These are phyloP conservation scores for Mortierella hygrophila DNA, from an alignment of 192 early-diverging fungal genomes.

Conservation along the genomic window DNA sequence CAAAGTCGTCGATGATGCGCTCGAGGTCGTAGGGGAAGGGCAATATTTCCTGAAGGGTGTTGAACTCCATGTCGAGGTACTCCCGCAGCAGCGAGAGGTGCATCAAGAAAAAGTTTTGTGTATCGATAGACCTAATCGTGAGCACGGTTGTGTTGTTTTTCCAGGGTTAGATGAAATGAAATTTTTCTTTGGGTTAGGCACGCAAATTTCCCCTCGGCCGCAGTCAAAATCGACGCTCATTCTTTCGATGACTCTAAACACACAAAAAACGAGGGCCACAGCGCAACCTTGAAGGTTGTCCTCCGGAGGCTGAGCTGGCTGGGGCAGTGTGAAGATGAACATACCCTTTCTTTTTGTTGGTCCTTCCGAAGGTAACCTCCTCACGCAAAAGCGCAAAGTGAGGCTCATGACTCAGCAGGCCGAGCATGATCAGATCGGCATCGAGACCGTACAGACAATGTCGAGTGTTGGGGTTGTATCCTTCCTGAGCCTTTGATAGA, in stretches of 20 bases:
- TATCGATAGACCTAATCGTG: constrained; percentile 57
- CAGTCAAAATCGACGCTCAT: not conserved
- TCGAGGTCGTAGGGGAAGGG: constrained; percentile 86
- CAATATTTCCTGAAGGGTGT: constrained; percentile 63
- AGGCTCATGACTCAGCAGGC: constrained; percentile 95
- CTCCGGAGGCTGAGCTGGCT: not conserved
- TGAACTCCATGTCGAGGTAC: constrained; percentile 93
- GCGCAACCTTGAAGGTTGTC: not conserved
- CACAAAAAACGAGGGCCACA: not conserved
- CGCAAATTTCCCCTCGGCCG: not conserved
- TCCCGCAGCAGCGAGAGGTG: constrained; percentile 91
- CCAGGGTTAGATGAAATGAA: constrained; percentile 9
- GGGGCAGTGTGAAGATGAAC: not conserved
- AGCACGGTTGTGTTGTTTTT: not conserved
- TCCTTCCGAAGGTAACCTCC: constrained; percentile 86
- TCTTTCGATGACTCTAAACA: not conserved
- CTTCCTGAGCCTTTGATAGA: constrained; percentile 80
- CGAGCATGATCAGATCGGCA: constrained; percentile 98
- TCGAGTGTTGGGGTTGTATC: constrained; percentile 88
- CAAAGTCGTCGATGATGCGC: constrained; percentile 96
- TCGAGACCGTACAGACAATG: constrained; percentile 99
- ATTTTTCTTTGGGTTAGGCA: not conserved
- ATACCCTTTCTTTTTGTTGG: constrained; percentile 68
- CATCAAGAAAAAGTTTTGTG: constrained; percentile 79
- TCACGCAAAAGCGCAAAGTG: constrained; percentile 97